A percentile compares a stretch with the other conserved stretches of the same genome.
These are phyloP conservation scores for Pichia nanzhaoensis DNA, from an alignment of 805 yeast genomes.

Conservation along the genomic window DNA sequence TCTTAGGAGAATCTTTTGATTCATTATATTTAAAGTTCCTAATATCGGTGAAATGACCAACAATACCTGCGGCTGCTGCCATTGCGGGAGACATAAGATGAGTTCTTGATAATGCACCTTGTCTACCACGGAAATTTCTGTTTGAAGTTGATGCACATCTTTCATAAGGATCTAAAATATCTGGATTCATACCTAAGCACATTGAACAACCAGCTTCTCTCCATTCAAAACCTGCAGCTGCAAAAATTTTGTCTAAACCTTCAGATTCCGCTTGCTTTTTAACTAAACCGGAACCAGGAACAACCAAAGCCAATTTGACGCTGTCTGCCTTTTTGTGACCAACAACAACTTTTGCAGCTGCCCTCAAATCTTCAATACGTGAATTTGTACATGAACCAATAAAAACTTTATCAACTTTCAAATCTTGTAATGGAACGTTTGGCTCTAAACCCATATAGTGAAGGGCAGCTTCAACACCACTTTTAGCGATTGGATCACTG, in stretches of 20 bases:
- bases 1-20: slow-evolving; percentile 51
- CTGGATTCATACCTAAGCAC: slow-evolving; percentile 99
- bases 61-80: slow-evolving; percentile 98
- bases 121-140: slow-evolving; percentile 98
- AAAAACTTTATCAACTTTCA: slow-evolving; percentile 85
- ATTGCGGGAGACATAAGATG: slow-evolving; percentile 98
- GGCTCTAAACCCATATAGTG: slow-evolving; percentile 87
- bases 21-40: slow-evolving; percentile 66
- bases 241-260: slow-evolving; percentile 87
- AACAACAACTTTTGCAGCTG: slow-evolving; percentile 88
- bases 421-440: slow-evolving; percentile 69
- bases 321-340: slow-evolving; percentile 82
- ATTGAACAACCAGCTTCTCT: slow-evolving; percentile 99
- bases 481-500: slow-evolving; percentile 63
- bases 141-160: slow-evolving; percentile 98
- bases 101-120: slow-evolving; percentile 93
- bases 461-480: slow-evolving; percentile 88
- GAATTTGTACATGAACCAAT: slow-evolving; percentile 98
- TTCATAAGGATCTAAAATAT: slow-evolving; percentile 88
- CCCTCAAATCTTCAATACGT: slow-evolving; percentile 93
- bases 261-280: slow-evolving; percentile 91
- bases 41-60: slow-evolving; percentile 86
- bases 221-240: slow-evolving; percentile 95
- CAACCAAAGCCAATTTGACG: slow-evolving; percentile 80
- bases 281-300: slow-evolving; percentile 96